phyloP scores from a whole-genome alignment of 306 rosid species.

The Betula pendula region DNA sequence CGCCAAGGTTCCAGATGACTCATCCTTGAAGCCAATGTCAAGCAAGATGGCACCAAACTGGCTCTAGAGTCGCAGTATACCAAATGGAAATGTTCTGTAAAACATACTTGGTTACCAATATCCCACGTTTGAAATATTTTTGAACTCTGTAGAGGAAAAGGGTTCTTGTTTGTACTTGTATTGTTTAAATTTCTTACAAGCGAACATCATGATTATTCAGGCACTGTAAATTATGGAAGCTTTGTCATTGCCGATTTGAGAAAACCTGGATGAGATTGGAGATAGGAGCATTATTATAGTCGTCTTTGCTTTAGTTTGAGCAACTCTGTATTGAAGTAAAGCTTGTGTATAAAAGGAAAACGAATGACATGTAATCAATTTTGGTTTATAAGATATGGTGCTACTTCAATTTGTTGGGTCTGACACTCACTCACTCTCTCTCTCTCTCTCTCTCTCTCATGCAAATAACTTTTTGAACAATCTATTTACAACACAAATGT shows the following conservation, averaged over 20 bases:
- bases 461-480: neutral
- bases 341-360: constrained; percentile 17
- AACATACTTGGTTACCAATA: constrained; percentile 7
- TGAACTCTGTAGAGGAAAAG: constrained; percentile 16
- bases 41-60: constrained; percentile 73
- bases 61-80: constrained; percentile 45
- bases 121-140: constrained; percentile 23
- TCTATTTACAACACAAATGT: neutral
- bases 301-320: constrained; percentile 19
- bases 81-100: constrained; percentile 1
- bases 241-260: constrained; percentile 29
- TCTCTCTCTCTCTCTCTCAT: neutral
- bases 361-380: constrained; percentile 7
- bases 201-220: constrained; percentile 13
- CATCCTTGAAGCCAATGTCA: constrained; percentile 58
- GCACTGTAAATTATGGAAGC: constrained; percentile 42
- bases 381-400: constrained; percentile 10
- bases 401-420: neutral
- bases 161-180: constrained; percentile 20
- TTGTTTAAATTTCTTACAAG: constrained; percentile 39
- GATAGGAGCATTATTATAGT: constrained; percentile 19
- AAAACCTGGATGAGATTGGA: constrained; percentile 28
- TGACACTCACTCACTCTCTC: neutral
- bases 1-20: constrained; percentile 66
- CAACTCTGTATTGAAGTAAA: constrained; percentile 27